A percentile compares a stretch with the other conserved stretches of the same genome.
These are phyloP conservation scores for Monosporascus sp. DNA, from an alignment of 2,329 filamentous ascomycete species.

Conservation along the genomic window DNA sequence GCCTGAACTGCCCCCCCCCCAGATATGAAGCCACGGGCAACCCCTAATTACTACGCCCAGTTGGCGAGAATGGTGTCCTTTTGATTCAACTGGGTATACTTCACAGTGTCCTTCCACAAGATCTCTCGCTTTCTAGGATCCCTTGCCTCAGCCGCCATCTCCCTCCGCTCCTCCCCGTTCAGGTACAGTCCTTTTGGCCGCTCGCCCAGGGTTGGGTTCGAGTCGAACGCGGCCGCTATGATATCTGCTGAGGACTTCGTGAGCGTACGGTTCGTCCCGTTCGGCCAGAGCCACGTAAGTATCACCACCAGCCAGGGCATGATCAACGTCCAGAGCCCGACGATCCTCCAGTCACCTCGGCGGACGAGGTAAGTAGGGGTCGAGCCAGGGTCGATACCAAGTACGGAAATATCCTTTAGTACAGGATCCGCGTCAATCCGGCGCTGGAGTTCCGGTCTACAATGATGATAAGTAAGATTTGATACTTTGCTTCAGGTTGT, in stretches of 20 bases:
- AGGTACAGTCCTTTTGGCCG: constrained; percentile 7
- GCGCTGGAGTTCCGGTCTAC: constrained; percentile 1
- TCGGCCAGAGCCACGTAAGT: constrained; percentile 2
- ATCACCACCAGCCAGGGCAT: not conserved
- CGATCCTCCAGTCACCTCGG: constrained; percentile 4
- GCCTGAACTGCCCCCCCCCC: too few species aligned
- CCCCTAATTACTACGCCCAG: not conserved
- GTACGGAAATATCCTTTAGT: constrained; percentile 6
- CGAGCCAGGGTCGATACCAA: constrained; percentile 5
- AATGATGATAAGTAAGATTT: too few species aligned
- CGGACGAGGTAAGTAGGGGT: constrained; percentile 7
- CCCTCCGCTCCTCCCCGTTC: constrained; percentile 4
- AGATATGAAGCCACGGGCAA: too few species aligned
- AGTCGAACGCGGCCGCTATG: constrained; percentile 5
- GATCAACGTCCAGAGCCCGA: not conserved
- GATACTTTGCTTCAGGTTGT: not conserved
- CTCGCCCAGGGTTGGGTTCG: constrained; percentile 6
- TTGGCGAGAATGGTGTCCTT: not conserved
- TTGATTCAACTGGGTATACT: not conserved
- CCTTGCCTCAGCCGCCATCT: constrained; percentile 5
- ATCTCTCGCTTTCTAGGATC: constrained; percentile 5
- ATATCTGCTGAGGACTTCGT: constrained; percentile 8
- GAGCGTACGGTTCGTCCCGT: constrained; percentile 5
- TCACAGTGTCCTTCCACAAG: constrained; percentile 5
- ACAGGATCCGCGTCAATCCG: constrained; percentile 3